Percentiles rank a stretch among this genome's conserved stretches.
Evolutionary conservation across 345 rosid genomes (phyloP).

Genomic region (Heritiera littoralis): DNA sequence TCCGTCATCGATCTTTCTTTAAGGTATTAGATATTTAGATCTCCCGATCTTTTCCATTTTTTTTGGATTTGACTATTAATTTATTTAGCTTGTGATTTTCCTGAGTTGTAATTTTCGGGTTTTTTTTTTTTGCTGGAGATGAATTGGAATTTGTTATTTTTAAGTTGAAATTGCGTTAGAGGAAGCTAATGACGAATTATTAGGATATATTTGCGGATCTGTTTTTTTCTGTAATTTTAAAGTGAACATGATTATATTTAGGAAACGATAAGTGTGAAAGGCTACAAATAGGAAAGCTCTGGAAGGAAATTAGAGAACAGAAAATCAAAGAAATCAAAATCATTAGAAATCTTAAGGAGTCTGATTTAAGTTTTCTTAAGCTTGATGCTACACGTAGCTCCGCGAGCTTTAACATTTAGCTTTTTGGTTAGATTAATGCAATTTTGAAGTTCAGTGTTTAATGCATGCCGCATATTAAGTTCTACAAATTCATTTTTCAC

Average conservation of each 20-base stretch:
- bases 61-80: background rate
- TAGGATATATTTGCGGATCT: background rate
- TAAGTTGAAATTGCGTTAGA: background rate
- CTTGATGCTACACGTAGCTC: background rate
- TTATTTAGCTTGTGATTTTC: conserved; percentile 1
- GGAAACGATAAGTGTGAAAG: background rate
- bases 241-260: background rate
- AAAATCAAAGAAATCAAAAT: background rate
- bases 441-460: background rate
- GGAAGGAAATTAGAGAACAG: background rate
- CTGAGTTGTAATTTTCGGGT: background rate
- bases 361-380: background rate
- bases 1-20: conserved; percentile 72
- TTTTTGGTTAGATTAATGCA: background rate
- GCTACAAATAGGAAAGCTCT: background rate
- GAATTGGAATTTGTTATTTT: background rate
- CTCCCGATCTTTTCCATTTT: background rate
- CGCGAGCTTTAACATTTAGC: background rate
- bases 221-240: background rate
- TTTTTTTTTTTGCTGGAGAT: background rate
- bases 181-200: background rate
- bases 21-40: conserved; percentile 43
- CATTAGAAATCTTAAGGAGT: background rate
- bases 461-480: background rate
- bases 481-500: background rate